Evolutionary conservation across 2,329 filamentous ascomycete genomes (phyloP).

Genomic region (Aureobasidium pullulans): DNA sequence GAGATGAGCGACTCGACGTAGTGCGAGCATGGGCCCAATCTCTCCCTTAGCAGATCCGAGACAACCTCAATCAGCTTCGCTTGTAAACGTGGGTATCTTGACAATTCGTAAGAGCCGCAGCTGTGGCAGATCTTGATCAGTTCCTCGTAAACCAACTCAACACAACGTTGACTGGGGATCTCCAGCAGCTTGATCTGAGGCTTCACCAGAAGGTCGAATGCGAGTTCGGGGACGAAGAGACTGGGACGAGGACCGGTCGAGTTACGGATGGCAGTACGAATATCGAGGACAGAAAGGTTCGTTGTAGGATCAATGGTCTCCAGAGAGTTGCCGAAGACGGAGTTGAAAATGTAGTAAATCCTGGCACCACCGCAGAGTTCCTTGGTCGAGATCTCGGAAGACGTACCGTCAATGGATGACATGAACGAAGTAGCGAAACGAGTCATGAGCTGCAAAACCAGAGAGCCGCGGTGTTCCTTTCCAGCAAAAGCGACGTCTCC

Average conservation of each 20-base stretch:
- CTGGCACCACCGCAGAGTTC: conserved; percentile 90
- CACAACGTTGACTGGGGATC: conserved; percentile 88
- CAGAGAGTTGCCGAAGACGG: conserved; percentile 91
- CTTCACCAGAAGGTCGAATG: conserved; percentile 95
- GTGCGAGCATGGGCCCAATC: conserved; percentile 76
- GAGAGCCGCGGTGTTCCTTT: conserved; percentile 89
- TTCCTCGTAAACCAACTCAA: conserved; percentile 97
- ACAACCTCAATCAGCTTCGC: conserved; percentile 97
- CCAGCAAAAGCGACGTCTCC: conserved; percentile 96
- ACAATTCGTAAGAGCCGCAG: conserved; percentile 89
- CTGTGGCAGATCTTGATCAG: conserved; percentile 99
- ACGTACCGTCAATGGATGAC: conserved; percentile 96
- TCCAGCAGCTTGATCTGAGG: conserved; percentile 97
- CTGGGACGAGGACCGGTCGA: conserved; percentile 93
- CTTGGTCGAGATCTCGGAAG: conserved; percentile 96
- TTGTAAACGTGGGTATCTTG: conserved; percentile 84
- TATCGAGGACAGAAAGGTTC: conserved; percentile 90
- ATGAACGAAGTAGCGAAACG: conserved; percentile 97
- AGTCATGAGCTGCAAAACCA: conserved; percentile 96
- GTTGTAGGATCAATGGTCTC: conserved; percentile 94
- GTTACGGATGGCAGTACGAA: conserved; percentile 94
- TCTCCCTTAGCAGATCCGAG: conserved; percentile 86
- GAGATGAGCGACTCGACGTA: conserved; percentile 97
- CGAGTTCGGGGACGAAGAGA: conserved; percentile 93
- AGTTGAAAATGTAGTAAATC: conserved; percentile 99